Percentiles rank a stretch among this genome's conserved stretches.
Conservation (phyloP, 202 grass and related monocot genomes). For the Zizania palustris region DNA sequence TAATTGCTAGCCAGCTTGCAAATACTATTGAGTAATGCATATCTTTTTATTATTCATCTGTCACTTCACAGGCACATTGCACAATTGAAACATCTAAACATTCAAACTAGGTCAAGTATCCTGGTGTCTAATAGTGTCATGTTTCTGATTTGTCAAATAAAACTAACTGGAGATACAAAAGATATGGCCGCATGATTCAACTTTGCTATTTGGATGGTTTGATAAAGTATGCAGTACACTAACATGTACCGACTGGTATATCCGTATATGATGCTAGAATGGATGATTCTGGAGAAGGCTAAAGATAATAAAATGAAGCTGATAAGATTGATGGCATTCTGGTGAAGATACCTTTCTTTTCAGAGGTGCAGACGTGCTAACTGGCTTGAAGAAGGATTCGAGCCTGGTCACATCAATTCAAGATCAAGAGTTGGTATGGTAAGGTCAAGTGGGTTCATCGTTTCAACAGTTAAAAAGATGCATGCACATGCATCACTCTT, state of each 20-base stretch:
- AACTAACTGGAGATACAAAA: background rate
- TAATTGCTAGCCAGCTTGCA: background rate
- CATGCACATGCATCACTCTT: background rate
- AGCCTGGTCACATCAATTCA: conserved; percentile 50
- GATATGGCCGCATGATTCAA: background rate
- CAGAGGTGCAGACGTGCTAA: conserved; percentile 51
- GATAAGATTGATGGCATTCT: conserved; percentile 30
- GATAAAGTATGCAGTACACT: conserved; percentile 1
- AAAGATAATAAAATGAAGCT: conserved; percentile 1
- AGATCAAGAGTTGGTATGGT: conserved; percentile 17
- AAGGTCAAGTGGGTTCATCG: background rate
- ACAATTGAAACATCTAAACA: background rate
- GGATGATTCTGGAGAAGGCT: background rate
- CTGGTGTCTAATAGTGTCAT: background rate
- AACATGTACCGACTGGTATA: background rate
- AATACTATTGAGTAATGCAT: background rate
- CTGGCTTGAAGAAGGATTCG: conserved; percentile 91
- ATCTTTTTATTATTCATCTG: background rate
- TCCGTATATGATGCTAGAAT: background rate
- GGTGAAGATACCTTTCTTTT: conserved; percentile 71
- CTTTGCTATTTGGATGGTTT: background rate
- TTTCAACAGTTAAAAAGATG: conserved; percentile 5
- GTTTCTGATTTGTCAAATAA: background rate
- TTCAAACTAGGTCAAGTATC: background rate
- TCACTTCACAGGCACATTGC: background rate